phyloP scores from a whole-genome alignment of 2,329 filamentous ascomycete species.

The Aquanectria penicillioides region DNA sequence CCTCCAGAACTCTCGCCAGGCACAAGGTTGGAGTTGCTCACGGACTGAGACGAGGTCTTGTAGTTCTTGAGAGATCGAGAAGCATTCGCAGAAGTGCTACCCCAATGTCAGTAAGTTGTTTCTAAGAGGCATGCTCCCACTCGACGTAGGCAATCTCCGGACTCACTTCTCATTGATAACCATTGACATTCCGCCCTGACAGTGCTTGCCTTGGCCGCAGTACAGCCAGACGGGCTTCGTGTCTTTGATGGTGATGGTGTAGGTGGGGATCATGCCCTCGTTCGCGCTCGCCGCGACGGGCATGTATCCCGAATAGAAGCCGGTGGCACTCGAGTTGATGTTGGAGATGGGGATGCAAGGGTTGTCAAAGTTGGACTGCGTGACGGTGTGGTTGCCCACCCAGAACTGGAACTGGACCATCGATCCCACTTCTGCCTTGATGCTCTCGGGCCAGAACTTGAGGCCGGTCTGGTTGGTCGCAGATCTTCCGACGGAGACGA shows the following conservation, averaged over 20 bases:
- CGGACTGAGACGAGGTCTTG: slow-evolving; percentile 50
- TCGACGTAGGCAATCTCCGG: not conserved
- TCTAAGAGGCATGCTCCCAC: not conserved
- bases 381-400: slow-evolving; percentile 79
- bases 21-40: slow-evolving; percentile 42
- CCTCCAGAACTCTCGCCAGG: slow-evolving; percentile 20
- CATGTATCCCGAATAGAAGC: slow-evolving; percentile 76
- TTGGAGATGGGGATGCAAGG: slow-evolving; percentile 72
- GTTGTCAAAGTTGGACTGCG: slow-evolving; percentile 78
- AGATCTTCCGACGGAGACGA: slow-evolving; percentile 69
- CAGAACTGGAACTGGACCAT: slow-evolving; percentile 76
- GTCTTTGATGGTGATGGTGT: slow-evolving; percentile 75
- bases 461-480: slow-evolving; percentile 61
- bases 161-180: slow-evolving; percentile 79
- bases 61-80: slow-evolving; percentile 62
- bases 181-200: slow-evolving; percentile 78
- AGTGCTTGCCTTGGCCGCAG: slow-evolving; percentile 80
- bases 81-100: slow-evolving; percentile 60
- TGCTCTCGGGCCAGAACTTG: slow-evolving; percentile 72
- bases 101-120: slow-evolving; percentile 10
- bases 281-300: slow-evolving; percentile 64
- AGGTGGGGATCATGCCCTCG: slow-evolving; percentile 69
- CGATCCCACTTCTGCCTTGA: slow-evolving; percentile 70
- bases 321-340: slow-evolving; percentile 61
- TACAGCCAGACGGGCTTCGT: slow-evolving; percentile 81